Evolutionary conservation across 805 yeast species (phyloP).

Genomic region (Brettanomyces anomalus): DNA sequence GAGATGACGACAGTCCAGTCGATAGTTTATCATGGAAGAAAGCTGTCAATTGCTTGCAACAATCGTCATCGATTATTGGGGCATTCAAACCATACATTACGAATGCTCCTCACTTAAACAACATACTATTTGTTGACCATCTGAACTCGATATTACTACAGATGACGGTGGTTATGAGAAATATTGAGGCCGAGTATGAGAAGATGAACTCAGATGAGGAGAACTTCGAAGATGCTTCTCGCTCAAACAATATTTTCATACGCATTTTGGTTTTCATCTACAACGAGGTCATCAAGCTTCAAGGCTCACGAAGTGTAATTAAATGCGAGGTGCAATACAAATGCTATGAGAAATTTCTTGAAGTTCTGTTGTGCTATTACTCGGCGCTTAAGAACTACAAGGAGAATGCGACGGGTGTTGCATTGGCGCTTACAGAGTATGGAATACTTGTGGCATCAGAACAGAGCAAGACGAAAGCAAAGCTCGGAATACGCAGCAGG

Average conservation of each 20-base stretch:
- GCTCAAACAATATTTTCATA: slow-evolving; percentile 10
- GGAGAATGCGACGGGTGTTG: slow-evolving; percentile 16
- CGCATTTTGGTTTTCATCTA: slow-evolving; percentile 17
- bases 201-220: too few species aligned
- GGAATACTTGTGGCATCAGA: slow-evolving; percentile 18
- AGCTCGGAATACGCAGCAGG: slow-evolving; percentile 10
- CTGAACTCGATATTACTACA: slow-evolving; percentile 14
- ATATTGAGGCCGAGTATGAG: slow-evolving; percentile 2
- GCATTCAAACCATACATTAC: slow-evolving; percentile 8
- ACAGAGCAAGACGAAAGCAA: slow-evolving; percentile 17
- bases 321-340: neutral
- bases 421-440: slow-evolving; percentile 19
- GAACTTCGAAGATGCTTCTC: slow-evolving; percentile 3
- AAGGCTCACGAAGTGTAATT: slow-evolving; percentile 1
- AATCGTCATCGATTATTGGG: slow-evolving; percentile 13
- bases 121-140: slow-evolving; percentile 10
- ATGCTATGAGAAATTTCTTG: slow-evolving; percentile 7
- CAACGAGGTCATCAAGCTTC: slow-evolving; percentile 12
- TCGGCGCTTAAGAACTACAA: slow-evolving; percentile 17
- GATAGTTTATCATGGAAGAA: slow-evolving; percentile 14
- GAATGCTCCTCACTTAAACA: slow-evolving; percentile 3
- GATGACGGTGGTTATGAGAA: slow-evolving; percentile 16
- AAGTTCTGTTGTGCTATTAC: slow-evolving; percentile 19
- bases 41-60: slow-evolving; percentile 14
- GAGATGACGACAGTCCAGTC: neutral